Conservation (phyloP, 75 land plant species). For the Selaginella tamariscina region DNA sequence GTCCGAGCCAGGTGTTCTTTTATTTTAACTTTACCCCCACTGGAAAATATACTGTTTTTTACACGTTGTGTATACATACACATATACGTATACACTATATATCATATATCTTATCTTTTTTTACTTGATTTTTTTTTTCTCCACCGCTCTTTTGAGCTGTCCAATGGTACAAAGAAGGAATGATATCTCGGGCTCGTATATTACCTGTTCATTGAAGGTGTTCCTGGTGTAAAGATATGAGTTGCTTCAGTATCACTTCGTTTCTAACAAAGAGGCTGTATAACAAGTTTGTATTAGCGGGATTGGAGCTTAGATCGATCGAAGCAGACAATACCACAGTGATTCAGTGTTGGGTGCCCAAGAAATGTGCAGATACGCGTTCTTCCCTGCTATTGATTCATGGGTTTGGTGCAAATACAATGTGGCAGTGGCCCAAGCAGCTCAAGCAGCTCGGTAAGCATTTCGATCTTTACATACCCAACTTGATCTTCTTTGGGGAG, state of each 20-base stretch:
- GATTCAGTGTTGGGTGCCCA: constrained; percentile 17
- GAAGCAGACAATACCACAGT: constrained; percentile 1
- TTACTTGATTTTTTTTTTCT: too few relatives aligned
- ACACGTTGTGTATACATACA: too few relatives aligned
- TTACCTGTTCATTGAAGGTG: too few relatives aligned
- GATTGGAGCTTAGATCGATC: not conserved
- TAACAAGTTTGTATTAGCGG: not conserved
- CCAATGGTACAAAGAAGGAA: too few relatives aligned
- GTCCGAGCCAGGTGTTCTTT: too few relatives aligned
- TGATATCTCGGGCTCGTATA: too few relatives aligned
- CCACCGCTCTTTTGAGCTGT: too few relatives aligned
- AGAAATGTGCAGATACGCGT: not conserved
- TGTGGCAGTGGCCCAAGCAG: constrained; percentile 46
- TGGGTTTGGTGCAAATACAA: constrained; percentile 55
- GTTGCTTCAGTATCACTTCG: not conserved
- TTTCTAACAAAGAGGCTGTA: not conserved
- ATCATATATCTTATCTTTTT: too few relatives aligned
- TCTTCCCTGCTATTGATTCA: constrained; percentile 43
- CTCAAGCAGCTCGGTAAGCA: constrained; percentile 21
- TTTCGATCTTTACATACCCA: constrained; percentile 52
- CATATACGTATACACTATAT: too few relatives aligned
- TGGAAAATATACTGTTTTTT: too few relatives aligned
- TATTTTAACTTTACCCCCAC: too few relatives aligned
- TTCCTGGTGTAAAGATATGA: too few relatives aligned
- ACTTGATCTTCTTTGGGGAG: constrained; percentile 62